Percentiles rank a stretch among this genome's conserved stretches.
Evolutionary conservation across 805 yeast genomes (phyloP).

Genomic region (Kluyveromyces nonfermentans): DNA sequence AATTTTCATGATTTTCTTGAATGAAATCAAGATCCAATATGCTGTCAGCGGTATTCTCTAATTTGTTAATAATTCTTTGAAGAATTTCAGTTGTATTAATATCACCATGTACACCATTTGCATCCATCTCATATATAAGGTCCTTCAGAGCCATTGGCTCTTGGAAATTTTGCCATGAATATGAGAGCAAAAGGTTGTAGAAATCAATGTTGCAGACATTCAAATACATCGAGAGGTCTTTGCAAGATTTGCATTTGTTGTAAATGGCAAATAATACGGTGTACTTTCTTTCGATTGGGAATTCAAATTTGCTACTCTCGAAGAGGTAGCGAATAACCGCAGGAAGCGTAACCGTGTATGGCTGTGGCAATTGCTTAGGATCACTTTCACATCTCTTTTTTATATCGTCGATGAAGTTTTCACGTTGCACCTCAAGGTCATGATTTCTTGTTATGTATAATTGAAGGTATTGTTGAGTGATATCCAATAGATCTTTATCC

Average conservation of each 20-base stretch:
- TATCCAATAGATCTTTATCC: slow-evolving; percentile 19
- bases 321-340: slow-evolving; percentile 15
- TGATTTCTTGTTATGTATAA: slow-evolving; percentile 10
- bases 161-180: slow-evolving; percentile 24
- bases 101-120: slow-evolving; percentile 27
- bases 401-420: slow-evolving; percentile 14
- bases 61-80: slow-evolving; percentile 13
- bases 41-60: slow-evolving; percentile 18
- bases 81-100: slow-evolving; percentile 21
- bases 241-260: slow-evolving; percentile 19
- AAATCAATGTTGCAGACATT: slow-evolving; percentile 24
- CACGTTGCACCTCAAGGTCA: slow-evolving; percentile 8
- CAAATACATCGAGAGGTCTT: slow-evolving; percentile 21
- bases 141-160: slow-evolving; percentile 16
- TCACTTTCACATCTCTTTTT: slow-evolving; percentile 5
- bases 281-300: slow-evolving; percentile 21
- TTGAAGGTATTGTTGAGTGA: slow-evolving; percentile 9
- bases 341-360: slow-evolving; percentile 22
- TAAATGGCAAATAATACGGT: slow-evolving; percentile 19
- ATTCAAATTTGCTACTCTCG: slow-evolving; percentile 8
- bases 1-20: background rate
- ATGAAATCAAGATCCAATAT: slow-evolving; percentile 10
- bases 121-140: slow-evolving; percentile 23
- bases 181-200: slow-evolving; percentile 21
- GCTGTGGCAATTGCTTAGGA: slow-evolving; percentile 18